These are phyloP conservation scores for Neurospora sp. DNA, from an alignment of 495 filamentous ascomycete species.

Conservation along the genomic window DNA sequence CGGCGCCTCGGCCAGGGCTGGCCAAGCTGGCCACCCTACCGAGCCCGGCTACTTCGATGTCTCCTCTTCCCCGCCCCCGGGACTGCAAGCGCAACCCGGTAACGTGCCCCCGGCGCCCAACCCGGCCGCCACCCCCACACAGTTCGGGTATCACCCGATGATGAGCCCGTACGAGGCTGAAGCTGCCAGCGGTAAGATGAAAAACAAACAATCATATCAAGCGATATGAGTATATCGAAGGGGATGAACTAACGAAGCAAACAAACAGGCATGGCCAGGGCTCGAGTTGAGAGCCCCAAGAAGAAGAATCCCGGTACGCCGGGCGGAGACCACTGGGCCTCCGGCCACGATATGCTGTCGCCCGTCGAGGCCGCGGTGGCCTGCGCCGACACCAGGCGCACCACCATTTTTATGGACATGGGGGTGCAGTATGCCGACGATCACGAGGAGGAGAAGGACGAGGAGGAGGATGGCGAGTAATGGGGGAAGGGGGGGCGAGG, in stretches of 20 bases:
- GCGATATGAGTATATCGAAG: background rate
- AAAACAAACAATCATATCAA: background rate
- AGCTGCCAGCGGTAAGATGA: constrained; percentile 1
- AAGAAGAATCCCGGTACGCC: background rate
- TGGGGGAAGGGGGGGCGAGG: background rate
- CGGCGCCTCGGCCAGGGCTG: background rate
- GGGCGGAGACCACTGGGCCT: background rate
- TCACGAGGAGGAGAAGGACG: background rate
- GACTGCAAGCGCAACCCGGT: background rate
- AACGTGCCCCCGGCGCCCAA: background rate
- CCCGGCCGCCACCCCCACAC: background rate
- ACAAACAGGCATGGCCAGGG: background rate
- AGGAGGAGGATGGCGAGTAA: background rate
- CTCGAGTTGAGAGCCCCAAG: background rate
- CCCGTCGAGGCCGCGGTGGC: background rate
- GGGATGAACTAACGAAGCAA: background rate
- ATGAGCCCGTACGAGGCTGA: constrained; percentile 16
- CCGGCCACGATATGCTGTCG: background rate
- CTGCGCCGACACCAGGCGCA: background rate
- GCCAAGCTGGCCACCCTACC: background rate
- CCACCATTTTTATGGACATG: background rate
- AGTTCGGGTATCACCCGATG: constrained; percentile 6
- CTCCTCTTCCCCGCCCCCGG: background rate
- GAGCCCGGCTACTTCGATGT: background rate
- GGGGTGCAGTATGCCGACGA: background rate